These are phyloP conservation scores for Cystobasidiaceae sp. DNA, from an alignment of 1,284 basidiomycete species.

Conservation along the genomic window DNA sequence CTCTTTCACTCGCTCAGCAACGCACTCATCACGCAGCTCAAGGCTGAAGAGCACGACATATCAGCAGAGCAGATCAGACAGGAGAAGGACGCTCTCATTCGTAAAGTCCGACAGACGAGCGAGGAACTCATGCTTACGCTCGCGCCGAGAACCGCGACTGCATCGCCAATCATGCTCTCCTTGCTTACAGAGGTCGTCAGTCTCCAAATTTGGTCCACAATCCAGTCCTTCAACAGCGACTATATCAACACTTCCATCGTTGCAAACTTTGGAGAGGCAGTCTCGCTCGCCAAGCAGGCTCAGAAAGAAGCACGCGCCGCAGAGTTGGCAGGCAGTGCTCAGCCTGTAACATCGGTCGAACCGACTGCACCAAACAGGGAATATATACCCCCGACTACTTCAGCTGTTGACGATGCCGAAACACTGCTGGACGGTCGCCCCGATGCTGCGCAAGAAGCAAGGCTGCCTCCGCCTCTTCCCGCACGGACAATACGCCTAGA, in stretches of 20 bases:
- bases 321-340: too few species aligned
- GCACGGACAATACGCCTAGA: not conserved
- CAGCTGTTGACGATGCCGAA: not conserved
- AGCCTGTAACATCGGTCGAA: not conserved
- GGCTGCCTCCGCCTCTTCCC: not conserved
- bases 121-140: conserved; percentile 22
- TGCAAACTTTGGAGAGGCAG: conserved; percentile 14
- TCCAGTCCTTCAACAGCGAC: conserved; percentile 25
- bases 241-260: conserved; percentile 29
- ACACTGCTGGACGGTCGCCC: not conserved
- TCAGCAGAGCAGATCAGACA: not conserved
- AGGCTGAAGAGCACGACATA: not conserved
- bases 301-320: conserved; percentile 1
- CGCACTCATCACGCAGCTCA: conserved; percentile 21
- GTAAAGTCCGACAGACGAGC: conserved; percentile 23
- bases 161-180: conserved; percentile 21
- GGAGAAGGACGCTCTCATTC: conserved; percentile 19
- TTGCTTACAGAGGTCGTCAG: conserved; percentile 29
- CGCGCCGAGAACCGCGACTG: not conserved
- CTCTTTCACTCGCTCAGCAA: conserved; percentile 32
- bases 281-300: conserved; percentile 13
- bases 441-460: not conserved
- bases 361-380: not conserved
- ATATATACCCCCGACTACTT: not conserved
- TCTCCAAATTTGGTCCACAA: conserved; percentile 28